phyloP scores from a whole-genome alignment of 352 stramenopile genomes.

The Albugo candida region DNA sequence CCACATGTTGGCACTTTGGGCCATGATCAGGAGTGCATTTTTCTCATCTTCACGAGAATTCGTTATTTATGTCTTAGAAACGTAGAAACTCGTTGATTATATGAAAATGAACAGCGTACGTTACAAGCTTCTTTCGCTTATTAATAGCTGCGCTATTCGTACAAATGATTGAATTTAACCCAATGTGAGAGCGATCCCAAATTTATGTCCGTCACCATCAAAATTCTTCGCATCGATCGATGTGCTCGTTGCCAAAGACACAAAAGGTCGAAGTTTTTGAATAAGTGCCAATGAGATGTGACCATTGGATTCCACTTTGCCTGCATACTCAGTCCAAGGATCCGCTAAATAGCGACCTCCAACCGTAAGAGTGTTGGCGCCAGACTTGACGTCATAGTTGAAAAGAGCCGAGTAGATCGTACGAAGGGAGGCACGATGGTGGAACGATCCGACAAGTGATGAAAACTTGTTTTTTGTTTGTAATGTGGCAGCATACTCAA shows the following conservation, averaged over 20 bases:
- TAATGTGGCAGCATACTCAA: slow-evolving; percentile 54
- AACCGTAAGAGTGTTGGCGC: slow-evolving; percentile 58
- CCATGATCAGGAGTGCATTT: slow-evolving; percentile 9
- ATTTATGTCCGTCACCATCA: slow-evolving; percentile 80
- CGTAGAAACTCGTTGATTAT: no score
- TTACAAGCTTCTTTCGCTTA: no score
- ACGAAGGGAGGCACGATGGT: slow-evolving; percentile 62
- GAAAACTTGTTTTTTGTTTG: slow-evolving; percentile 81
- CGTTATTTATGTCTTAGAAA: no score
- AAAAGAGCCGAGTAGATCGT: slow-evolving; percentile 76
- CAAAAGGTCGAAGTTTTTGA: slow-evolving; percentile 73
- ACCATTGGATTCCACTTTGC: slow-evolving; percentile 75
- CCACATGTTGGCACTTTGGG: slow-evolving; percentile 10
- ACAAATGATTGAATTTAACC: slow-evolving; percentile 24
- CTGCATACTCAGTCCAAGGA: slow-evolving; percentile 61
- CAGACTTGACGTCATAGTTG: slow-evolving; percentile 77
- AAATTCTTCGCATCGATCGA: slow-evolving; percentile 85
- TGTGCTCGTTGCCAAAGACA: slow-evolving; percentile 63
- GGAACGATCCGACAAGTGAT: slow-evolving; percentile 57
- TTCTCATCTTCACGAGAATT: not conserved
- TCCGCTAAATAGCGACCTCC: slow-evolving; percentile 69
- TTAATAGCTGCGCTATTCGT: no score
- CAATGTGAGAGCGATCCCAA: slow-evolving; percentile 73
- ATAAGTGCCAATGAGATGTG: slow-evolving; percentile 69
- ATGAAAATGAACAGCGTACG: no score